Percentiles rank a stretch among this genome's conserved stretches.
Conservation (phyloP, 306 rosid species). For the Macrotyloma uniflorum region DNA sequence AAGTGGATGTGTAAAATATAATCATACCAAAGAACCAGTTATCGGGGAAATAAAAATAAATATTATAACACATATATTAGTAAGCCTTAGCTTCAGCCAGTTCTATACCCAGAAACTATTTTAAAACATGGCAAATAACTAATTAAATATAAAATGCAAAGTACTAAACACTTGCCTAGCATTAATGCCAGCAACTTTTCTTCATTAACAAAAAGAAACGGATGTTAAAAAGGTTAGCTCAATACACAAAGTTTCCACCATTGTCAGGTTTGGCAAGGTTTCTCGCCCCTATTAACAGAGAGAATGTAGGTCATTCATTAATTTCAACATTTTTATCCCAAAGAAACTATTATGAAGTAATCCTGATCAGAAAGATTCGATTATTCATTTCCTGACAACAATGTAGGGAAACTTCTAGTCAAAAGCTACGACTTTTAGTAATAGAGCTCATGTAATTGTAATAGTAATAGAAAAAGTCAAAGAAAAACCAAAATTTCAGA, state of each 20-base stretch:
- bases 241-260: neutral
- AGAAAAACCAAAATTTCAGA: neutral
- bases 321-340: neutral
- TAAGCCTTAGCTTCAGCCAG: conserved; percentile 2
- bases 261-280: neutral
- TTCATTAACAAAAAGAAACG: neutral
- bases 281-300: neutral
- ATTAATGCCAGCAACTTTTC: neutral
- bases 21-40: neutral
- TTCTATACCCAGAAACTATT: neutral
- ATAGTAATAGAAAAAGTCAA: neutral
- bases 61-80: neutral
- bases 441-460: neutral
- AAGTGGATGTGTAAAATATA: neutral
- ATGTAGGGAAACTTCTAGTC: neutral
- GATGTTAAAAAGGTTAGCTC: neutral
- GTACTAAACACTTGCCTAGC: neutral
- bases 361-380: neutral
- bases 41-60: neutral
- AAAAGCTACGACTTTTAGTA: neutral
- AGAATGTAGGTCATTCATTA: neutral
- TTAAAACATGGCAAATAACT: neutral
- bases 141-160: neutral
- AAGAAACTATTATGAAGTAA: neutral
- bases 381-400: neutral